Evolutionary conservation across 768 basidiomycete species (phyloP).

Genomic region (Suillus tomentosus): DNA sequence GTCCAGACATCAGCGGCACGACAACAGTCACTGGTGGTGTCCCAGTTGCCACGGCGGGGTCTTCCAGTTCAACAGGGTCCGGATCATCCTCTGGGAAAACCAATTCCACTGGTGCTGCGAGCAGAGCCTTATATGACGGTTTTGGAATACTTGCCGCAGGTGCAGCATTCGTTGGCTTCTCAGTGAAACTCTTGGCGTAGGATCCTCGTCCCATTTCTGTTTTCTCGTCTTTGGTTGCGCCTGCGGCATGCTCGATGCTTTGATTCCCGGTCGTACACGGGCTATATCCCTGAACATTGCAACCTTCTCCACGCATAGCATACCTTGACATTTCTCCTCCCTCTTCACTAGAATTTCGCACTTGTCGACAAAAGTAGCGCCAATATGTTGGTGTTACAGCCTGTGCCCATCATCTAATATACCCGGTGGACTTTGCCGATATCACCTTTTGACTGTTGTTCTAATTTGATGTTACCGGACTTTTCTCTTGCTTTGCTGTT

Average conservation of each 20-base stretch:
- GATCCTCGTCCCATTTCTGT: background rate
- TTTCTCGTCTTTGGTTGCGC: too few relatives aligned
- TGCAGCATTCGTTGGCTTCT: constrained; percentile 16
- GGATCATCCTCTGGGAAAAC: background rate
- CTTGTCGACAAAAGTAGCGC: background rate
- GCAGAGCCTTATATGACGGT: background rate
- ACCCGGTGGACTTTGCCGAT: background rate
- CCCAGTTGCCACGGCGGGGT: constrained; percentile 9
- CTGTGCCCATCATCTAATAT: constrained; percentile 3
- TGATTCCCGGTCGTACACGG: background rate
- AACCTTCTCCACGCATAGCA: background rate
- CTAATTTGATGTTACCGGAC: background rate
- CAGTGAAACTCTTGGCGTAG: constrained; percentile 26
- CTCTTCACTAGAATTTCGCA: background rate
- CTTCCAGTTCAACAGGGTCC: constrained; percentile 13
- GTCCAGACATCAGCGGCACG: constrained; percentile 28
- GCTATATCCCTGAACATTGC: background rate
- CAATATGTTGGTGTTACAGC: background rate
- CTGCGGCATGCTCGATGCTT: background rate
- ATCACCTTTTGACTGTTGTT: background rate
- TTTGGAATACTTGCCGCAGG: constrained; percentile 20
- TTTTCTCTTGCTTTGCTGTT: background rate
- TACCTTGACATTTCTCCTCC: background rate
- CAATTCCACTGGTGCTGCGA: constrained; percentile 10
- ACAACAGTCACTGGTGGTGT: constrained; percentile 16